Evolutionary conservation across 1,284 basidiomycete genomes (phyloP), one percentile per base, ranked within the genome.

Genomic region (Fomes fomentarius): DNA sequence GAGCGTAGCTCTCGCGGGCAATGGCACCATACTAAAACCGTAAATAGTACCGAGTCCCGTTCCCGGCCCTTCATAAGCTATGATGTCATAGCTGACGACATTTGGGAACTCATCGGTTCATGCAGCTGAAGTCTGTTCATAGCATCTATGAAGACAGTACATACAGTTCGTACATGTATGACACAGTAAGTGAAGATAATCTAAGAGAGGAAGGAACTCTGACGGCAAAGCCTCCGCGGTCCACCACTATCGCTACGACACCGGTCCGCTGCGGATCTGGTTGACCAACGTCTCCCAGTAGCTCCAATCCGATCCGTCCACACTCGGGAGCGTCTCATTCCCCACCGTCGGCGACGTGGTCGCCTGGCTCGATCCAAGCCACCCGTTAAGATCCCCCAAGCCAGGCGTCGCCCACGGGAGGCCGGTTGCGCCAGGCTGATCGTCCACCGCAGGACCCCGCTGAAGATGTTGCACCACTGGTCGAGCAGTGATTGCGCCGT

Each of bases 251-350:
- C 58, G n/a, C 28, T 59, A 60, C 22, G 63, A 52, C 39, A 65
- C 76, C 38, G 77, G 78, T 24, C 74, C 81, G 41, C 80, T 80
- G 54, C 87, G 84, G 54, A 91, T 87, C 63, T 89, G 86, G 64
- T 84, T 88, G 14, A 92, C 87, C 56, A 92, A 69, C 28, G 82
- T 84, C 69, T 92, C 89, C 90, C 90, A 92, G 64, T 92, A 92
- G 57, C 75, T 84, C 81, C 86, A 89, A 69, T 92, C 90, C 25
- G 83, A 80, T 12, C 84, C 83, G 58, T 89, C 88, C 38, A 82
- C 63, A 12, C 76, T 79, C 46, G 74, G 70, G 47, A 82, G 50
- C 7, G 63, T 25, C 8, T 65, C 65, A 50, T 37, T 48, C 34
- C 64, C 62, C 31, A 63, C 26, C 9, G 59, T 41, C 4, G 65